Base-by-base conservation (phyloP, 73 alveolate species). In the Paramecium caudatum region DNA sequence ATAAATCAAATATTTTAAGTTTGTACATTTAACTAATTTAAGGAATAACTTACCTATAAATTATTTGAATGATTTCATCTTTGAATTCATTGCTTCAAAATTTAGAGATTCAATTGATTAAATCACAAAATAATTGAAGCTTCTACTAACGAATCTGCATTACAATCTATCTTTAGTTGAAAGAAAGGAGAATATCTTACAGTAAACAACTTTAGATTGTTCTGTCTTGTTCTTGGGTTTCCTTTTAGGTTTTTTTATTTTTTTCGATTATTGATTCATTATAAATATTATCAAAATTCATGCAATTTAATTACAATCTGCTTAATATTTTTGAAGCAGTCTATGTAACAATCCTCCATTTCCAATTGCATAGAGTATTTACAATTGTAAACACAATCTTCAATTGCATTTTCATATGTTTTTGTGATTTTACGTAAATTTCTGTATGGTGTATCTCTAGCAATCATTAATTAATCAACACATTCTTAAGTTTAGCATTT, bases 61-160 rank as follows among this genome's bases (percentile, higher is more conserved):
- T 55, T 37, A 43, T 10, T 55, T 55, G n/a, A 55, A 55, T 0
- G 80, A 15, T 55, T 55, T 55, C 80, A 55, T 55, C 30, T 55
- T 55, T 23, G 80, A 27, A 43, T 55, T 23, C 30, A 27, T 10
- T 55, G 80, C 46, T 55, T 55, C 23, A 55, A 55, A 55, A 55
- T 55, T 55, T 23, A 55, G 30, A 27, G 80, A 55, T 5, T 55
- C 80, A 19, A 55, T 55, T 55, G 80, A 55, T 55, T 23, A 55
- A 8, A 55, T 55, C 9, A 43, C 36, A 55, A 10, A 55, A 55
- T 55, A 55, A 55, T 55, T 55, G 30, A 55, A 55, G 15, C 9
- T 55, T 8, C 80, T 55, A 23, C 80, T 27, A 23, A 55, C 80
- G n/a, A 55, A 55, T 3, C 80, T 37, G 30, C 80, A 55, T 43